These are phyloP conservation scores for Delonix regia DNA, from an alignment of 306 rosid genomes.

Conservation along the genomic window DNA sequence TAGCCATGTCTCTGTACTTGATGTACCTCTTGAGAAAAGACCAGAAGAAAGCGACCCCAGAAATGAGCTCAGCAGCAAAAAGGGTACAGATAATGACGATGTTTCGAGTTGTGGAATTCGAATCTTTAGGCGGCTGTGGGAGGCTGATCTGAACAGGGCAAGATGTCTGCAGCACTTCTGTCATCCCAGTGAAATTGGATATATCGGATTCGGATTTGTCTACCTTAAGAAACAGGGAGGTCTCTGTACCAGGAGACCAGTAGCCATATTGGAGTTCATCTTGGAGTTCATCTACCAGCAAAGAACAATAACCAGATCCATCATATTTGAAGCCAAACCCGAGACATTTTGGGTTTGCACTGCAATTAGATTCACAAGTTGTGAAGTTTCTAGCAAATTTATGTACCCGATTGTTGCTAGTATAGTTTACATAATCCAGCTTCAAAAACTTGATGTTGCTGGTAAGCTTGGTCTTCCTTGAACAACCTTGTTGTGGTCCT, in stretches of 20 bases:
- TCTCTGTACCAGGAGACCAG: slow-evolving; percentile 80
- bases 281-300: slow-evolving; percentile 28
- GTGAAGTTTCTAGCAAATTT: slow-evolving; percentile 37
- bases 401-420: slow-evolving; percentile 4
- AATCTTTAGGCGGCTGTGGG: slow-evolving; percentile 65
- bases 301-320: slow-evolving; percentile 54
- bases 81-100: slow-evolving; percentile 68
- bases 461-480: slow-evolving; percentile 37
- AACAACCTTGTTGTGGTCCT: slow-evolving; percentile 50
- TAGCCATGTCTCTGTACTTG: slow-evolving; percentile 92
- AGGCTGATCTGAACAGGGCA: slow-evolving; percentile 77
- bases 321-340: slow-evolving; percentile 71
- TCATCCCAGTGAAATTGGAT: slow-evolving; percentile 70
- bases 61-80: slow-evolving; percentile 70
- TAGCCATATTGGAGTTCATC: slow-evolving; percentile 55
- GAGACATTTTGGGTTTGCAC: slow-evolving; percentile 34
- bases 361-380: slow-evolving; percentile 55
- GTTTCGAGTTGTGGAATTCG: slow-evolving; percentile 68
- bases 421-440: slow-evolving; percentile 75
- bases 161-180: slow-evolving; percentile 63
- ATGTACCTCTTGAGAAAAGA: slow-evolving; percentile 80
- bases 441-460: slow-evolving; percentile 44
- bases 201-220: slow-evolving; percentile 50
- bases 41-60: slow-evolving; percentile 79
- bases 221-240: slow-evolving; percentile 59